Base-by-base conservation (phyloP, 441 rosid species). In the Erodium trifolium region DNA sequence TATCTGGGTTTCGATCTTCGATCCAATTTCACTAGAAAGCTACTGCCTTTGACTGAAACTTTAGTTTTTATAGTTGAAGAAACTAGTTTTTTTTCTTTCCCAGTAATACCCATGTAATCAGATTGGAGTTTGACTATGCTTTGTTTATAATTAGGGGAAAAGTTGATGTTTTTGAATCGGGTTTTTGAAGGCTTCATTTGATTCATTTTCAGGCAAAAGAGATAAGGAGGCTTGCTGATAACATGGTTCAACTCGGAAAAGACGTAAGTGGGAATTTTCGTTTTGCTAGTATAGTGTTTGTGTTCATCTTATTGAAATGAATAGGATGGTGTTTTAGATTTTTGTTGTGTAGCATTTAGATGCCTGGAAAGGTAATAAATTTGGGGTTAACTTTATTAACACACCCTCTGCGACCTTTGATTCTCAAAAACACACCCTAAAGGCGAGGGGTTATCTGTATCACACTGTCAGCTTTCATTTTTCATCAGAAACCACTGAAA, bases 171-270 rank as follows among this genome's bases (percentile, higher is more conserved):
- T 27, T 39, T 9, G 18, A 55, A 2, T 60, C n/a, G 9, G 18
- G 14, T 57, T 19, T 23, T n/a, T 70, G 7, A 39, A 39, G 6
- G 11, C 14, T 59, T 34, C 9, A 47, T 12, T 29, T 6, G 7
- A 1, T 19, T 1, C 12, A 57, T 45, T 69, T 79, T 34, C 74
- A 93, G 98, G 98, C 95, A 6, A 87, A 89, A 70, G 96, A 93
- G 78, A 73, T 91, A 47, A 85, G 95, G 66, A 76, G 93, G 68
- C 86, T 93, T 62, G 97, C 97, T 14, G 97, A 91, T 72, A 88
- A 88, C 68, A 91, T 93, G 98, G 84, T 93, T 39, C 96, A 89
- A 71, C 88, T 93, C 64, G 93, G 99, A 17, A 91, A 91, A 83
- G 97, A 91, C 4, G 63, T 41, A 11, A 14, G n/a, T 47, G 37